These are phyloP conservation scores for Leccinum idahoense DNA, from an alignment of 1,284 basidiomycete genomes.

Conservation along the genomic window DNA sequence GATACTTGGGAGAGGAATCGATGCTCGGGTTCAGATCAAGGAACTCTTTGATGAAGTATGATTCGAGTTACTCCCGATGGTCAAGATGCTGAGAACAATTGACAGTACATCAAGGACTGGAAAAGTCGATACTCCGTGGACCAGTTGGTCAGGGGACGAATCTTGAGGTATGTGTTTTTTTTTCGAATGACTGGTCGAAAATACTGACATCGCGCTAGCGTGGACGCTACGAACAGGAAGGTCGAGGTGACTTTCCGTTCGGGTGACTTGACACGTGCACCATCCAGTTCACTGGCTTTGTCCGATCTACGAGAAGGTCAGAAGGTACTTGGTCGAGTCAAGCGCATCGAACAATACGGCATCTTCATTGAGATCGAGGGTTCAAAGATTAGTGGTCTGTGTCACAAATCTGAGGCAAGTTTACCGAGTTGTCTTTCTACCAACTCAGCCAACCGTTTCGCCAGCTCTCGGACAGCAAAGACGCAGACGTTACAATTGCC, in stretches of 20 bases:
- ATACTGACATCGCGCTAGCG: constrained; percentile 37
- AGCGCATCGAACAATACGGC: constrained; percentile 83
- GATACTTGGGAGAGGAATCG: constrained; percentile 74
- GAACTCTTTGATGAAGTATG: constrained; percentile 86
- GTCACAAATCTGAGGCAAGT: constrained; percentile 86
- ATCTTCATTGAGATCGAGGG: constrained; percentile 87
- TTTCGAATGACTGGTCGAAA: constrained; percentile 2
- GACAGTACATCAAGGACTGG: constrained; percentile 93
- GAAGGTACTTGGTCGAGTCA: constrained; percentile 71
- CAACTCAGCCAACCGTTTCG: constrained; percentile 1
- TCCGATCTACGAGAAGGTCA: constrained; percentile 69
- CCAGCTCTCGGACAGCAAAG: constrained; percentile 81
- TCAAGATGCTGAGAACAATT: constrained; percentile 11
- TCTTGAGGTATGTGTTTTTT: constrained; percentile 56
- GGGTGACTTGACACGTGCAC: constrained; percentile 42
- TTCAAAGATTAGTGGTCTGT: constrained; percentile 83
- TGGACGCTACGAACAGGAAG: constrained; percentile 66
- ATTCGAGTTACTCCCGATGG: constrained; percentile 1
- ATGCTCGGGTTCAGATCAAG: constrained; percentile 90
- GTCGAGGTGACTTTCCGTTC: constrained; percentile 86
- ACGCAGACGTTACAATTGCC: constrained; percentile 73
- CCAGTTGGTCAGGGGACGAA: constrained; percentile 83
- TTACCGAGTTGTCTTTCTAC: background rate
- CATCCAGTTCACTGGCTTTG: constrained; percentile 40
- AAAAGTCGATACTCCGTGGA: constrained; percentile 75